Evolutionary conservation across 192 early-diverging fungal species (phyloP), one percentile per base, ranked within the genome.

Genomic region (Linnemannia schmuckeri): DNA sequence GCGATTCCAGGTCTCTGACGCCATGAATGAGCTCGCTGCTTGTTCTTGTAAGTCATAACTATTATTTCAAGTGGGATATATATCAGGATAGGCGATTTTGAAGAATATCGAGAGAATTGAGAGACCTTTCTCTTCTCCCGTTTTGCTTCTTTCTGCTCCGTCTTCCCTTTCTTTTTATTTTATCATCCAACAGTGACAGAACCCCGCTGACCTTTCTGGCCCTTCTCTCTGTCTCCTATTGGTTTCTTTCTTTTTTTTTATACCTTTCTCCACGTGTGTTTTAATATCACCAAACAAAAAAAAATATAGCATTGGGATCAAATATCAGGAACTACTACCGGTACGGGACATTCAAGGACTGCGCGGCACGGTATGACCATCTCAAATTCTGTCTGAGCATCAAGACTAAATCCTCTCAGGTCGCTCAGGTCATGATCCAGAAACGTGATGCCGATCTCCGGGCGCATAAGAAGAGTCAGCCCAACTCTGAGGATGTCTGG

Each of bases 401-500:
- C 35, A 91, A 91, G 71, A 88, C 90, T 5, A 91, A 89, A 69
- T 80, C 90, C 3, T 81, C 78, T 5, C 76, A 87, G 70, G 77
- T 80, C 18, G 87, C 90, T 17, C 84, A 91, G 66, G 90, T 91
- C 81, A 85, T 86, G 84, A 74, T 86, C 46, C 84, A 86, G 79
- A 80, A 81, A 37, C 46, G 68, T 8, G 84, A 86, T 44, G 84
- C 84, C 2, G 79, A 86, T 38, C n/a, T 77, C 4, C 44, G 70
- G 17, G 84, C 84, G 24, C 80, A 86, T 22, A 86, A 86, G 79
- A 75, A 55, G 22, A 42, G 27, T 5, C 38, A 47, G 4, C 84
- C 84, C 2, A 91, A 84, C 37, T 91, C 90, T 41, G 90, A 91
- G 47, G 90, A 91, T 77, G 87, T 91, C 27, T 91, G 90, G 90